Base-by-base conservation (phyloP, 1,284 basidiomycete species). In the Moesziomyces sp. region DNA sequence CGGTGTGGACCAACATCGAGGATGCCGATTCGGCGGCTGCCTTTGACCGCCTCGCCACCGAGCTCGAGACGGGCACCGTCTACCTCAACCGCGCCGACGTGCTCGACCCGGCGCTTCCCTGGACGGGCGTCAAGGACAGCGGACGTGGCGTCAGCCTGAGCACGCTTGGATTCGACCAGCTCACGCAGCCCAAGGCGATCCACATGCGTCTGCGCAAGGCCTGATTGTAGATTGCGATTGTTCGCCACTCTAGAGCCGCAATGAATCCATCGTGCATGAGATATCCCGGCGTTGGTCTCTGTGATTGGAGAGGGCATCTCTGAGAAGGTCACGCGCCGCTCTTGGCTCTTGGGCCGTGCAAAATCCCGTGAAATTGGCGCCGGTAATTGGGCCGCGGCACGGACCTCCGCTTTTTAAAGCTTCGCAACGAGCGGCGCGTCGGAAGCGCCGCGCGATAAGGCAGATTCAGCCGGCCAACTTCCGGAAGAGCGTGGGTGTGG, bases 101-200 rank as follows among this genome's bases (percentile, higher is more conserved):
- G 80, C 88, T 96, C 43, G 94, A 97, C 82, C 94, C 95, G 2
- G 93, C 93, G 1, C 86, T 97, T 3, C 89, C 93, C 1, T 98
- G 96, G 95, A 92, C 91, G 1, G 95, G 95, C 2, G 91, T 93
- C 59, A 98, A 97, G 87, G 87, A 97, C 82, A 93, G 92, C 58
- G 95, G 96, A 19, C 87, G 93, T 34, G 96, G 96, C 3, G 87
- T 97, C 68, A 94, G 92, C 79, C 86, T 97, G 77, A 93, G 92
- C 82, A 90, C 91, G 80, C 93, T 93, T 69, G 93, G 93, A 0
- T 76, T 72, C 43, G 74, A 76, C 30, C 60, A 64, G 60, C 53
- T 76, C 42, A 76, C 74, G 10, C 69, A 71, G 50, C 61, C 74
- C 49, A 76, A 76, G 59, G 54, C 64, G 43, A 76, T 76, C 43